A percentile compares a stretch with the other conserved stretches of the same genome.
phyloP scores from a whole-genome alignment of 805 yeast genomes.

The Yarrowia deformans region DNA sequence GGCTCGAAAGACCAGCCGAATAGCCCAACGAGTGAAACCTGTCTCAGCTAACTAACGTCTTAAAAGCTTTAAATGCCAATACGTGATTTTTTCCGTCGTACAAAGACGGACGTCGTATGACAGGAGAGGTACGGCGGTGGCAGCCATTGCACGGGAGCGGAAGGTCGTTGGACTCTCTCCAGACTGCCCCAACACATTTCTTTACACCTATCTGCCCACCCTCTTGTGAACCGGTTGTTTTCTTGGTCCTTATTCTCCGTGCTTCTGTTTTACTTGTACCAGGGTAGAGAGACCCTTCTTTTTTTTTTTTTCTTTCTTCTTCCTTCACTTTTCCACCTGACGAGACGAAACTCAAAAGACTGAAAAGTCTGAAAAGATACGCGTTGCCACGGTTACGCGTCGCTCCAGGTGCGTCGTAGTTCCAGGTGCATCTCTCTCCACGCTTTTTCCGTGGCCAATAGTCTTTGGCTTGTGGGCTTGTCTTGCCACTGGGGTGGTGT shows the following conservation, averaged over 20 bases:
- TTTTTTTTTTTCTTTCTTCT: neutral
- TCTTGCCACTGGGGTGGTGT: neutral
- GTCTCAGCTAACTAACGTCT: slow-evolving; percentile 25
- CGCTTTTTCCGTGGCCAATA: slow-evolving; percentile 7
- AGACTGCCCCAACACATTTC: too few species aligned
- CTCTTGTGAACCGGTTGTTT: too few species aligned
- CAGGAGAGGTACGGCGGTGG: neutral
- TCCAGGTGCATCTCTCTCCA: neutral
- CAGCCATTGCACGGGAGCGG: too few species aligned
- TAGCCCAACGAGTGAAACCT: neutral
- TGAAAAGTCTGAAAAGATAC: neutral
- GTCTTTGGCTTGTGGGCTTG: neutral
- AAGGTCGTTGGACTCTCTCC: too few species aligned
- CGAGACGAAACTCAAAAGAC: too few species aligned
- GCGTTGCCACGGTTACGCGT: slow-evolving; percentile 39
- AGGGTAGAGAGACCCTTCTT: too few species aligned
- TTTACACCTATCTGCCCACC: too few species aligned
- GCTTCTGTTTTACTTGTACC: too few species aligned
- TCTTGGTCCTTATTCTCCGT: too few species aligned
- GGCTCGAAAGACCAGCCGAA: too few species aligned
- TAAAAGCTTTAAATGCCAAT: slow-evolving; percentile 1
- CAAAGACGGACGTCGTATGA: neutral
- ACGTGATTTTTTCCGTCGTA: slow-evolving; percentile 3
- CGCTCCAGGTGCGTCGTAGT: too few species aligned
- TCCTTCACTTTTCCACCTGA: neutral